Evolutionary conservation across 2,329 filamentous ascomycete species (phyloP), one percentile per base, ranked within the genome.

Genomic region (Fusarium sp.): DNA sequence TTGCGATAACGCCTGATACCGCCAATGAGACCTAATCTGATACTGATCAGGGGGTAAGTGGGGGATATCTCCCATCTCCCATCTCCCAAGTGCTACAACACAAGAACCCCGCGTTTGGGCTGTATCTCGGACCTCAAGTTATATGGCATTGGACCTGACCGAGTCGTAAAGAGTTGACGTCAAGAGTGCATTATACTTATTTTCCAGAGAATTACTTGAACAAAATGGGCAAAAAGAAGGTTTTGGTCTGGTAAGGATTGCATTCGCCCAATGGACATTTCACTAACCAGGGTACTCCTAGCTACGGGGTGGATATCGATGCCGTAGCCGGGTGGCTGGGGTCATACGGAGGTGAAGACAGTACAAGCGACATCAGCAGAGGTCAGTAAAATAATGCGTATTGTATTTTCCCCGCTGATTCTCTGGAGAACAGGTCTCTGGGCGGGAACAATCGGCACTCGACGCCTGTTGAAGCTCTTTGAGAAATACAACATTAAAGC

Each of bases 251-350:
- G 56, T 59, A 59, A 59, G 56, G 31, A n/a, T 53, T 36, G n/a
- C 15, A 31, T 13, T 22, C 9, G 3, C 12, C n/a, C 3, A 39
- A 26, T 10, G 13, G 20, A 15, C 9, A 24, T 14, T 18, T 86
- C n/a, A 5, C 47, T 59, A 33, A 59, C 24, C 18, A 61, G 36
- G 36, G 18, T 18, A 13, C 51, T 22, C 26, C 42, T 22, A 85
- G 88, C 73, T 93, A 93, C 77, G 91, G 91, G 12, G 90, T 94
- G 47, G 92, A 94, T 73, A 91, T 94, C 42, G 92, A 94, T 75
- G 92, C 91, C 30, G 91, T 94, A 6, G 90, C 92, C 9, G 92
- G 92, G n/a, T 94, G 92, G 92, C 84, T 94, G 4, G 92, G 92
- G 3, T 92, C 89, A 1, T 94, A 95, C 76, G 91, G 91, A 26